These are phyloP conservation scores for Rhynchospora tenuis DNA, from an alignment of 176 grass and related monocot genomes.

Conservation along the genomic window DNA sequence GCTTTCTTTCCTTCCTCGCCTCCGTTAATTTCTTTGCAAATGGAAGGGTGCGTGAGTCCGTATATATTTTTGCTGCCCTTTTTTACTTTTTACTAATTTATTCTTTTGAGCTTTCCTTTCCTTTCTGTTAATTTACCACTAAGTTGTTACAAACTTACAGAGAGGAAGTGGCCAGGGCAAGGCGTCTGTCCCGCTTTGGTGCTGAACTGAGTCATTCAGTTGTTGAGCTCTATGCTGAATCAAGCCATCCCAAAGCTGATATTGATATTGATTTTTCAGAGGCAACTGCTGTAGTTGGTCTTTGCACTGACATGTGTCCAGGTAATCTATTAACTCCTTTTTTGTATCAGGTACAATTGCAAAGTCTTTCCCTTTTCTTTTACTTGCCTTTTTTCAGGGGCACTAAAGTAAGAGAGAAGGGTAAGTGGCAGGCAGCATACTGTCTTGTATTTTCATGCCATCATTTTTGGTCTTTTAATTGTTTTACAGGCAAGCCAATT, in stretches of 20 bases:
- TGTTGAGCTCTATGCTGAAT: slow-evolving; percentile 40
- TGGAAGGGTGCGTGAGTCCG: no score
- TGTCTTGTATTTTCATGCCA: background rate
- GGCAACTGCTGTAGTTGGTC: slow-evolving; percentile 54
- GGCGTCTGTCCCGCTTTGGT: slow-evolving; percentile 66
- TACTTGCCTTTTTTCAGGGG: background rate
- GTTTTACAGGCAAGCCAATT: background rate
- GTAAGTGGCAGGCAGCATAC: background rate
- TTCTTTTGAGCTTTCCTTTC: no score
- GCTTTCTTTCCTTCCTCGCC: no score
- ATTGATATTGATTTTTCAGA: slow-evolving; percentile 43
- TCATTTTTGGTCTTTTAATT: background rate
- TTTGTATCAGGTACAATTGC: background rate
- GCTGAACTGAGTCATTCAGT: slow-evolving; percentile 64
- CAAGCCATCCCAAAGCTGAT: slow-evolving; percentile 41
- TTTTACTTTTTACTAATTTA: no score
- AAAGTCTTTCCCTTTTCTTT: background rate
- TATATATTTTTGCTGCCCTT: no score
- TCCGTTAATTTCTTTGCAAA: no score
- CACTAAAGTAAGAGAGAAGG: background rate
- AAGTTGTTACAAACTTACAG: slow-evolving; percentile 21
- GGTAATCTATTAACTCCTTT: slow-evolving; percentile 25
- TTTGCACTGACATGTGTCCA: slow-evolving; percentile 96
- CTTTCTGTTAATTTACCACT: slow-evolving; percentile 6
- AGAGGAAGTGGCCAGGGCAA: slow-evolving; percentile 81